Base-by-base conservation (phyloP, 345 rosid species). In the Litchi chinensis region DNA sequence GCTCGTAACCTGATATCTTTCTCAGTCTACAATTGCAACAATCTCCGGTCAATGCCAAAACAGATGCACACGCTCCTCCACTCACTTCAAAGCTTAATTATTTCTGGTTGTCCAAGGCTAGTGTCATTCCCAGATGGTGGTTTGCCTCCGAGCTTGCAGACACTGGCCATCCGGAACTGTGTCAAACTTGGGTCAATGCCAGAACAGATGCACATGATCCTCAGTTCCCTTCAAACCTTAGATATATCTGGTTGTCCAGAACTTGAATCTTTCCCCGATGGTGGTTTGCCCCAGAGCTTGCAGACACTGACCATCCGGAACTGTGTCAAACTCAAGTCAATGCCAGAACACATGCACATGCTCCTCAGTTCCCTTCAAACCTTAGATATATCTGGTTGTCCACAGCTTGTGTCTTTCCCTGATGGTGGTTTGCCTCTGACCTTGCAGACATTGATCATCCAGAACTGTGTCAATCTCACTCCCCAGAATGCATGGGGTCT, bases 21-120 rank as follows among this genome's bases (percentile, higher is more conserved):
- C 65, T 72, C 83, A 7, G 54, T 79, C 77, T 26, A 78, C 3
- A 81, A 81, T 50, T 81, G 85, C 81, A 43, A 77, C 68, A 19
- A 54, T 68, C 76, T 76, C 52, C 72, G 48, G 18, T 64, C 37
- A 64, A 8, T 64, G 68, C 68, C 68, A 64, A 37, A 1, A 24
- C 10, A 4, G 37, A 64, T 64, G 67, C 2, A 22, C 37, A 26
- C 12, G 16, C 67, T 21, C 18, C 32, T n/a, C n/a, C n/a, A 6
- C 24, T 64, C 68, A 3, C 68, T 64, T 64, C 39, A 64, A 64
- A 64, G 39, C 12, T 12, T 64, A 22, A 26, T 37, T 64, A 16
- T 64, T 9, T 64, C 40, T 8, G 41, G 32, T 64, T 64, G 68
- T 11, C 16, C 41, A 24, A 11, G 13, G 16, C 68, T 64, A 0